Evolutionary conservation across 495 filamentous ascomycete species (phyloP).

Genomic region (Trichoderma erinaceum): DNA sequence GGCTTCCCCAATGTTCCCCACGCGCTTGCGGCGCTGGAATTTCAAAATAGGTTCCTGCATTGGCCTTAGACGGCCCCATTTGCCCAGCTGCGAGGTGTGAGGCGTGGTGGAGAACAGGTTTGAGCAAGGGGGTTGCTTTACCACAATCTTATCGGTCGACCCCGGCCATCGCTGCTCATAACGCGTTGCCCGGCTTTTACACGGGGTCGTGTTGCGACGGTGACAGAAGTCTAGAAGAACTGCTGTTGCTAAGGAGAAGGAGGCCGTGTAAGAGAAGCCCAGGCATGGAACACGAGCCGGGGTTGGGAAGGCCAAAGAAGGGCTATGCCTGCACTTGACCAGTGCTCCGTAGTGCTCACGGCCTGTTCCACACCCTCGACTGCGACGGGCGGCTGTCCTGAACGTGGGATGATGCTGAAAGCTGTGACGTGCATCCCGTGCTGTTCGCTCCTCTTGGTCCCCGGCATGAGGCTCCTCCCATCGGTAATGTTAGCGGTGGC

Average conservation of each 20-base stretch:
- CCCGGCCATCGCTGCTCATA: background rate
- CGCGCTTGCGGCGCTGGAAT: conserved; percentile 7
- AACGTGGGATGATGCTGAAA: conserved; percentile 5
- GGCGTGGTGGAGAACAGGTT: background rate
- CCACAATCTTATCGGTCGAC: background rate
- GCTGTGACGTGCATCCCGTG: conserved; percentile 6
- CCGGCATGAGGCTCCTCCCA: conserved; percentile 11
- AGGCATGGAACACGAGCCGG: background rate
- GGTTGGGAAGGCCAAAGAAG: background rate
- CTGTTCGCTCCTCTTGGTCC: background rate
- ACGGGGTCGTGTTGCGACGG: background rate
- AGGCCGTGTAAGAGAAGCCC: background rate
- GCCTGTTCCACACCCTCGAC: conserved; percentile 1
- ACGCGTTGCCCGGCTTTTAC: background rate
- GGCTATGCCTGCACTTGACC: background rate
- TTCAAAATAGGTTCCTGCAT: background rate
- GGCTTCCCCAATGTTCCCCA: background rate
- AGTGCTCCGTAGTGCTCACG: conserved; percentile 1
- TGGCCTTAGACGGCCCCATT: background rate
- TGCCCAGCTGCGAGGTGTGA: background rate
- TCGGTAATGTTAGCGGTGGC: conserved; percentile 13
- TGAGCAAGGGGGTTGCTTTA: background rate
- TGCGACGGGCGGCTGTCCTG: conserved; percentile 2
- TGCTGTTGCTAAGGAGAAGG: background rate
- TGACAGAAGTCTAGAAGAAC: background rate